A percentile compares a stretch with the other conserved stretches of the same genome.
Conservation (phyloP, 768 basidiomycete genomes). For the Amanita pseudoporphyria region DNA sequence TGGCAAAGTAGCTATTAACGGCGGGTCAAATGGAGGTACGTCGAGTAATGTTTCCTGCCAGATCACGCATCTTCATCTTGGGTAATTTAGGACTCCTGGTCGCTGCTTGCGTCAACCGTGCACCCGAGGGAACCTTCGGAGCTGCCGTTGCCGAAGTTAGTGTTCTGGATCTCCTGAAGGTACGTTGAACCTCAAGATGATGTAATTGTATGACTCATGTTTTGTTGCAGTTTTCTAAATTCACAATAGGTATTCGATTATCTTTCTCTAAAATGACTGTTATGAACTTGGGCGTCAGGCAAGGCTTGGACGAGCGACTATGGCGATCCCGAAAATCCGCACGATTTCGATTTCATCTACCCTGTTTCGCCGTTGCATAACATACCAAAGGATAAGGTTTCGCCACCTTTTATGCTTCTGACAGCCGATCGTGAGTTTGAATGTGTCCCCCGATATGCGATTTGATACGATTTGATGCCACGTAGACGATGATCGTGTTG, state of each 20-base stretch:
- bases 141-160: constrained; percentile 77
- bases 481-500: constrained; percentile 78
- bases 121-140: constrained; percentile 67
- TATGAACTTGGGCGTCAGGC: constrained; percentile 27
- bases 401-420: constrained; percentile 67
- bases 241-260: constrained; percentile 51
- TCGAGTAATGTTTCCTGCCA: background rate
- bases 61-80: background rate
- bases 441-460: constrained; percentile 2
- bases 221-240: constrained; percentile 52
- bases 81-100: constrained; percentile 51
- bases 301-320: constrained; percentile 76
- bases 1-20: constrained; percentile 69
- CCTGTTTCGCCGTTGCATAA: constrained; percentile 78
- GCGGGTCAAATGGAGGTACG: constrained; percentile 74
- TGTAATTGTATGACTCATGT: constrained; percentile 1
- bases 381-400: constrained; percentile 44
- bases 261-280: background rate
- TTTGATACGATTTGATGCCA: background rate
- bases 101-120: constrained; percentile 79
- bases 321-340: constrained; percentile 62
- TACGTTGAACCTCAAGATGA: constrained; percentile 17
- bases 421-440: constrained; percentile 68
- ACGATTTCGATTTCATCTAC: constrained; percentile 80
- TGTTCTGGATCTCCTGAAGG: constrained; percentile 72